Evolutionary conservation across 1,139 yeast genomes (phyloP).

Genomic region (Kluyveromyces sp.): DNA sequence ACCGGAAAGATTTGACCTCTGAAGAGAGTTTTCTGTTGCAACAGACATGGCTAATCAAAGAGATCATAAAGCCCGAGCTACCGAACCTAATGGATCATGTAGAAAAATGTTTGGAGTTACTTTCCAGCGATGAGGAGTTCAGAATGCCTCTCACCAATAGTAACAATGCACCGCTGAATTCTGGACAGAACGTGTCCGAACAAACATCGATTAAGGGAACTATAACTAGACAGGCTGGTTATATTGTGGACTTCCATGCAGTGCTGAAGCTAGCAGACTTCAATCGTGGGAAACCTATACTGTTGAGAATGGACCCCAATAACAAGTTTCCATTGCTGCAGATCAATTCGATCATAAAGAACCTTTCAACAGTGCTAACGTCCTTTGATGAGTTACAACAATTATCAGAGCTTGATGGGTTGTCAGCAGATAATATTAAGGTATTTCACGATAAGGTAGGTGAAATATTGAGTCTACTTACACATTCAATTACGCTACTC

Average conservation of each 20-base stretch:
- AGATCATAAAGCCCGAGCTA: conserved; percentile 34
- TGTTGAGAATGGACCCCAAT: conserved; percentile 21
- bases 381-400: conserved; percentile 19
- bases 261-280: conserved; percentile 27
- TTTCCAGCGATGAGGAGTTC: conserved; percentile 28
- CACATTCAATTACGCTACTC: conserved; percentile 23
- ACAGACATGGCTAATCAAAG: conserved; percentile 31
- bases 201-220: conserved; percentile 25
- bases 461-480: conserved; percentile 16
- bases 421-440: conserved; percentile 12
- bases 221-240: conserved; percentile 25
- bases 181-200: conserved; percentile 17
- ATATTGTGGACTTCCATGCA: conserved; percentile 27
- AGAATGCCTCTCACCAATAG: conserved; percentile 31
- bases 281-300: conserved; percentile 24
- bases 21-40: conserved; percentile 2
- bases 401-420: conserved; percentile 6
- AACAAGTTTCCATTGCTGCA: conserved; percentile 21
- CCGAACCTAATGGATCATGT: conserved; percentile 35
- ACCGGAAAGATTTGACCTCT: conserved; percentile 16
- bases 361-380: conserved; percentile 15
- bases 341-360: conserved; percentile 16
- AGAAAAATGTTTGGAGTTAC: conserved; percentile 29
- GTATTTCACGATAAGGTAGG: conserved; percentile 18
- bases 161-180: conserved; percentile 13